Evolutionary conservation across 257 asterid genomes (phyloP), one percentile per base, ranked within the genome.

Genomic region (Verbascum thapsus): DNA sequence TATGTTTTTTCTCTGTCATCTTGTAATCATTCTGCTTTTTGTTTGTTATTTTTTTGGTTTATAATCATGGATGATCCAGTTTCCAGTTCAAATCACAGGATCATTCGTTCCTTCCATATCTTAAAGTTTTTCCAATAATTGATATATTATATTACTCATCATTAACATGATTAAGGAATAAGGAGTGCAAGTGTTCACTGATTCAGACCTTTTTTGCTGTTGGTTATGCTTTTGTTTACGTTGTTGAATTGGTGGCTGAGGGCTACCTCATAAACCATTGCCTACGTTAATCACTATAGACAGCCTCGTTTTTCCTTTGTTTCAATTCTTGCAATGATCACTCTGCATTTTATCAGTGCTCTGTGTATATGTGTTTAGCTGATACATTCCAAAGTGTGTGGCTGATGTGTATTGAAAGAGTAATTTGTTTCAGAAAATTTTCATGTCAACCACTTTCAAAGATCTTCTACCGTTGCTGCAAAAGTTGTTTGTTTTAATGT

Each of bases 71-170:
- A n/a, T 58, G 2, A 26, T 42, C 41, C 58, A 35, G 55, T 58
- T 9, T 58, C 30, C 61, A 11, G 37, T 53, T 48, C 61, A 37
- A 71, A 41, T 67, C 16, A 19, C 64, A 42, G 67, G 53, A 50
- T 35, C 45, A 48, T 45, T 26, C 32, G 5, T 26, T 26, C 32
- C 32, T 26, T 26, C 53, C 3, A 44, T 42, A 39, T 60, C 30
- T 38, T 30, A 5, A 16, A 10, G 12, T 42, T 43, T 15, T 19
- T 15, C 16, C n/a, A n/a, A n/a, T n/a, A 61, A 30, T 66, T 47
- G 57, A 55, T 66, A n/a, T 15, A n/a, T 23, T 43, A 19, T 50
- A 42, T 37, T 18, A 35, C 11, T n/a, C n/a, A n/a, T 44, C 37
- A 18, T 30, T 39, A 47, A 17, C 13, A 19, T 32, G 35, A 40